Conservation (phyloP, 371 early-diverging fungal genomes). For the Apophysomyces trapeziformis region DNA sequence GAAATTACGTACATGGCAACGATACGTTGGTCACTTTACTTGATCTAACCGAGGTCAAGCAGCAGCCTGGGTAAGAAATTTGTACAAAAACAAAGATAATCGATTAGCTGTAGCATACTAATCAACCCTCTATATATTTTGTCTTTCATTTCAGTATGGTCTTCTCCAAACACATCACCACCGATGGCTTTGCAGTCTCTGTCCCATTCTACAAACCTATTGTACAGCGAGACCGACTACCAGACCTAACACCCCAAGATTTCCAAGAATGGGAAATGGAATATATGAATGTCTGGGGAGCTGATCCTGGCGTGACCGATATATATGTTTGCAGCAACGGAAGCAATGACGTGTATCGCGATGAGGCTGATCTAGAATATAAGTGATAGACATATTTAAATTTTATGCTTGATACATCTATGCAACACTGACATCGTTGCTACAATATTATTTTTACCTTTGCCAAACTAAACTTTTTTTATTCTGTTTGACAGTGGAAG, state of each 20-base stretch:
- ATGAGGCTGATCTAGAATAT: background rate
- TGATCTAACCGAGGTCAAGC: too few species aligned
- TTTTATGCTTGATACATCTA: too few species aligned
- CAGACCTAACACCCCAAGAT: background rate
- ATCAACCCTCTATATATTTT: too few species aligned
- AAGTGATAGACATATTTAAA: background rate
- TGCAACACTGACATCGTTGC: background rate
- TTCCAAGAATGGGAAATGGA: background rate
- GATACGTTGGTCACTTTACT: too few species aligned
- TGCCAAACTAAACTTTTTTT: background rate
- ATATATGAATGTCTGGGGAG: background rate
- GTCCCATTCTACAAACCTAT: background rate
- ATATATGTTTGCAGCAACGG: background rate
- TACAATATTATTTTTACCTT: background rate
- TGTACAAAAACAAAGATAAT: too few species aligned
- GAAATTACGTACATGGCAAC: too few species aligned
- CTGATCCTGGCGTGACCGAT: background rate
- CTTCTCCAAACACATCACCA: too few species aligned
- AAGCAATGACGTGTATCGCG: conserved; percentile 1
- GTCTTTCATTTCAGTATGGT: too few species aligned
- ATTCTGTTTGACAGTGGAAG: background rate
- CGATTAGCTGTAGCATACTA: too few species aligned
- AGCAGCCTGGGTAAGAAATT: too few species aligned
- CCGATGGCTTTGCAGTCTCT: too few species aligned
- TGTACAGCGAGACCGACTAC: background rate